These are phyloP conservation scores for Podospora australis DNA, from an alignment of 495 filamentous ascomycete genomes.

Conservation along the genomic window DNA sequence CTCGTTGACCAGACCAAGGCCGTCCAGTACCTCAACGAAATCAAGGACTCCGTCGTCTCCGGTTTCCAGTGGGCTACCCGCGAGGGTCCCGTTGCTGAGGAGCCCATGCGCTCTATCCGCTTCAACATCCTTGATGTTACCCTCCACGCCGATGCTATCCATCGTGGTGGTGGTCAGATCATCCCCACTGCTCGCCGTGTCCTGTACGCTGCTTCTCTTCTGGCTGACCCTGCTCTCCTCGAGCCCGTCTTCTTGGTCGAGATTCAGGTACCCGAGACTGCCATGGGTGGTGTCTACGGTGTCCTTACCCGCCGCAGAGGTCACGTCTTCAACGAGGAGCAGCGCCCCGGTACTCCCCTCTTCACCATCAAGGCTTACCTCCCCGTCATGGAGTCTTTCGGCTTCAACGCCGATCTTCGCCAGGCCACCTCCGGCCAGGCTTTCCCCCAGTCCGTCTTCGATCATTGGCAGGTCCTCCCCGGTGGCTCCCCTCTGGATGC, in stretches of 20 bases:
- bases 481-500: conserved; percentile 89
- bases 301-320: conserved; percentile 96
- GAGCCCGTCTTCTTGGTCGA: conserved; percentile 99
- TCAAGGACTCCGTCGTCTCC: conserved; percentile 99
- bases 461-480: conserved; percentile 92
- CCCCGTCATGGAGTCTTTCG: conserved; percentile 99
- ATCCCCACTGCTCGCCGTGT: conserved; percentile 98
- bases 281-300: conserved; percentile 99
- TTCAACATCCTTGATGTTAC: conserved; percentile 99
- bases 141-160: conserved; percentile 98
- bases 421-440: conserved; percentile 90
- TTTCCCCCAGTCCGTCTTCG: conserved; percentile 98
- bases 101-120: conserved; percentile 93
- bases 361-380: conserved; percentile 99
- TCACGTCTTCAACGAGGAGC: conserved; percentile 98
- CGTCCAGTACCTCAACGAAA: conserved; percentile 99
- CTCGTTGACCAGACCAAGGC: conserved; percentile 99
- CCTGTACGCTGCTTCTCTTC: conserved; percentile 83
- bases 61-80: conserved; percentile 99
- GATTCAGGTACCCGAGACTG: conserved; percentile 96
- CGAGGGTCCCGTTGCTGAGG: conserved; percentile 95
- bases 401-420: conserved; percentile 97
- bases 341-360: conserved; percentile 95
- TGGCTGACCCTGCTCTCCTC: conserved; percentile 82
- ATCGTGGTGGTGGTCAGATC: conserved; percentile 97